Evolutionary conservation across 805 yeast genomes (phyloP).

Genomic region (Yarrowia sp.): DNA sequence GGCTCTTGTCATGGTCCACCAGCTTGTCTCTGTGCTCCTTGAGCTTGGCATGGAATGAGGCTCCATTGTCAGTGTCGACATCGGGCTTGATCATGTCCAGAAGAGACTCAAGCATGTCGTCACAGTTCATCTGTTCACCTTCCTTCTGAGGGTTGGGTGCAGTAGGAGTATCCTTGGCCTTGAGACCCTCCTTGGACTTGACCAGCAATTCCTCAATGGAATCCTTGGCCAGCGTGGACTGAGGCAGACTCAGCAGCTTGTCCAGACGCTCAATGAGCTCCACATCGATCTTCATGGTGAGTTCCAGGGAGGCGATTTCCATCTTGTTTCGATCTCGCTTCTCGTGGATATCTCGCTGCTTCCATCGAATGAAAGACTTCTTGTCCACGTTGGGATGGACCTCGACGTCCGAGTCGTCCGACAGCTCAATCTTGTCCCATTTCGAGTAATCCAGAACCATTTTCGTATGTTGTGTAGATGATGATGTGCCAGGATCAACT

Average conservation of each 20-base stretch:
- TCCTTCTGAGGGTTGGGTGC: constrained; percentile 39
- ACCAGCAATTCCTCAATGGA: constrained; percentile 33
- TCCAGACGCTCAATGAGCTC: constrained; percentile 78
- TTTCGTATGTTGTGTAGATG: background rate
- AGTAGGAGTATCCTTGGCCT: constrained; percentile 34
- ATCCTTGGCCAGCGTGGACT: background rate
- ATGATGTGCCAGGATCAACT: background rate
- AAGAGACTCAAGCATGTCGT: constrained; percentile 92
- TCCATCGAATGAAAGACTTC: constrained; percentile 90
- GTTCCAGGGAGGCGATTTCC: constrained; percentile 75
- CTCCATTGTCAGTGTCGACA: constrained; percentile 56
- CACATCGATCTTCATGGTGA: constrained; percentile 81
- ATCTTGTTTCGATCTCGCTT: constrained; percentile 80
- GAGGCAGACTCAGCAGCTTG: constrained; percentile 50
- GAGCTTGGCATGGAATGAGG: constrained; percentile 51
- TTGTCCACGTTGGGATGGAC: constrained; percentile 99
- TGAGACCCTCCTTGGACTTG: constrained; percentile 17
- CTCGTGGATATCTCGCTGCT: constrained; percentile 96
- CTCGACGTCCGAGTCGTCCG: constrained; percentile 96
- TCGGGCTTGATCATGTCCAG: constrained; percentile 70
- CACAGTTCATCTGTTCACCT: constrained; percentile 61
- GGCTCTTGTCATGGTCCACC: constrained; percentile 67
- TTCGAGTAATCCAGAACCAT: constrained; percentile 95
- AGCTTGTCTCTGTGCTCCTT: constrained; percentile 73
- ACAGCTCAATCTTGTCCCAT: constrained; percentile 95